Percentiles rank a stretch among this genome's conserved stretches.
These are phyloP conservation scores for Fusarium xyrophilum DNA, from an alignment of 2,329 filamentous ascomycete genomes.

Conservation along the genomic window DNA sequence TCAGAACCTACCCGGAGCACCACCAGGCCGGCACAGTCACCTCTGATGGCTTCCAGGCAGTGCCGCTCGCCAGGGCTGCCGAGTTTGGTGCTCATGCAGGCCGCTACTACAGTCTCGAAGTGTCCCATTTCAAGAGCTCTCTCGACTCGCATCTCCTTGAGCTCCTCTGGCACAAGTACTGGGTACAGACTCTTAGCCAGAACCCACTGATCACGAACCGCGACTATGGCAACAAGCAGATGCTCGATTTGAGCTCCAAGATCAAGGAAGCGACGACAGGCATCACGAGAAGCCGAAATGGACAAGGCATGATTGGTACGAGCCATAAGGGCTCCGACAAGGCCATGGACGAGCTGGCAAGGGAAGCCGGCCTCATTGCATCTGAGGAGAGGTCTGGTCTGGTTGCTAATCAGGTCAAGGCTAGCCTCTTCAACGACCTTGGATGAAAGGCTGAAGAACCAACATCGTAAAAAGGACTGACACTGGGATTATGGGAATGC, in stretches of 20 bases:
- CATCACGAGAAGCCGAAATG: constrained; percentile 39
- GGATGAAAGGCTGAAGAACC: constrained; percentile 33
- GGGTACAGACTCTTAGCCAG: constrained; percentile 94
- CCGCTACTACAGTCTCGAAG: constrained; percentile 89
- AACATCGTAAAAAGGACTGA: constrained; percentile 20
- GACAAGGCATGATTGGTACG: constrained; percentile 38
- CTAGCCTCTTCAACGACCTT: constrained; percentile 63
- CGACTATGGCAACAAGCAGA: constrained; percentile 91
- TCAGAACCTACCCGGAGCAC: constrained; percentile 83
- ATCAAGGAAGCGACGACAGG: constrained; percentile 67
- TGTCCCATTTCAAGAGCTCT: constrained; percentile 93
- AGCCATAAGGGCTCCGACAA: constrained; percentile 47
- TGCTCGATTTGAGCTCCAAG: constrained; percentile 85
- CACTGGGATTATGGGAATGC: constrained; percentile 28
- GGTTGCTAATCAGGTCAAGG: constrained; percentile 68
- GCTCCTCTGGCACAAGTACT: constrained; percentile 98
- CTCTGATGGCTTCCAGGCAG: constrained; percentile 71
- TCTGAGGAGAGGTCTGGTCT: constrained; percentile 69
- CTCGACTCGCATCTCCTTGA: constrained; percentile 88
- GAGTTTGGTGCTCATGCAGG: constrained; percentile 94
- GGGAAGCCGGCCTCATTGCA: constrained; percentile 66
- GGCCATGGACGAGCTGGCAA: constrained; percentile 65
- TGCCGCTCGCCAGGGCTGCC: constrained; percentile 91
- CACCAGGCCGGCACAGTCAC: constrained; percentile 61
- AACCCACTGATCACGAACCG: constrained; percentile 90